Percentiles rank a stretch among this genome's conserved stretches.
Conservation (phyloP, 2,329 filamentous ascomycete species). For the Coniochaeta prunicola region DNA sequence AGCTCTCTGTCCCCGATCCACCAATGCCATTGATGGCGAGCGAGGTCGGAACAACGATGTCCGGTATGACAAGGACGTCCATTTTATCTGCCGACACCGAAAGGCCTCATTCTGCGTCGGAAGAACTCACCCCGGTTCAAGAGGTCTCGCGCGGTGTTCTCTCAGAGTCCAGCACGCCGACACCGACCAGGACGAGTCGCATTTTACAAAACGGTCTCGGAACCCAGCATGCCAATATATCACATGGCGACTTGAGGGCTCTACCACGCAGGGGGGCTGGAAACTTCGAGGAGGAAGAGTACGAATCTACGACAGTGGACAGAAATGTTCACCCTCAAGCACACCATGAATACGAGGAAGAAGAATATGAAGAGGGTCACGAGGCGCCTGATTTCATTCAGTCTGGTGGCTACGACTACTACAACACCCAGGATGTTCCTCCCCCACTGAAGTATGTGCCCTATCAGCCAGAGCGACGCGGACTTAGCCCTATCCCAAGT, state of each 20-base stretch:
- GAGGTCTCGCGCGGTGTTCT: conserved; percentile 55
- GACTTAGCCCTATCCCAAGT: conserved; percentile 83
- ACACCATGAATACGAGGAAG: conserved; percentile 29
- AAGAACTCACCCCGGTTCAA: conserved; percentile 51
- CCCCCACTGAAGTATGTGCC: conserved; percentile 60
- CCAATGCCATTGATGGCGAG: conserved; percentile 79
- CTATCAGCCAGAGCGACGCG: conserved; percentile 61
- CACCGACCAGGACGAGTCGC: conserved; percentile 45
- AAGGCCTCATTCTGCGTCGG: conserved; percentile 60
- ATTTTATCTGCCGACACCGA: conserved; percentile 78
- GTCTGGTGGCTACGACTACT: conserved; percentile 36
- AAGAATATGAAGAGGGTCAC: conserved; percentile 37
- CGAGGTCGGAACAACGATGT: conserved; percentile 61
- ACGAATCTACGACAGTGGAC: conserved; percentile 30
- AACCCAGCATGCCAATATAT: conserved; percentile 59
- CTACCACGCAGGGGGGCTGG: conserved; percentile 40
- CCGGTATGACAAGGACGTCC: conserved; percentile 81
- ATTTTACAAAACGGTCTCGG: conserved; percentile 50
- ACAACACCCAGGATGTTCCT: conserved; percentile 55
- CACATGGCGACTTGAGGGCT: conserved; percentile 49
- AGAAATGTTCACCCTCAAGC: conserved; percentile 28
- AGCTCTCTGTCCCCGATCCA: conserved; percentile 50
- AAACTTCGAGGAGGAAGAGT: conserved; percentile 37
- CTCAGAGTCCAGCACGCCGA: conserved; percentile 58
- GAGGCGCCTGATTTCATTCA: conserved; percentile 29